Base-by-base conservation (phyloP, 805 yeast genomes). In the Wickerhamomyces bisporus region DNA sequence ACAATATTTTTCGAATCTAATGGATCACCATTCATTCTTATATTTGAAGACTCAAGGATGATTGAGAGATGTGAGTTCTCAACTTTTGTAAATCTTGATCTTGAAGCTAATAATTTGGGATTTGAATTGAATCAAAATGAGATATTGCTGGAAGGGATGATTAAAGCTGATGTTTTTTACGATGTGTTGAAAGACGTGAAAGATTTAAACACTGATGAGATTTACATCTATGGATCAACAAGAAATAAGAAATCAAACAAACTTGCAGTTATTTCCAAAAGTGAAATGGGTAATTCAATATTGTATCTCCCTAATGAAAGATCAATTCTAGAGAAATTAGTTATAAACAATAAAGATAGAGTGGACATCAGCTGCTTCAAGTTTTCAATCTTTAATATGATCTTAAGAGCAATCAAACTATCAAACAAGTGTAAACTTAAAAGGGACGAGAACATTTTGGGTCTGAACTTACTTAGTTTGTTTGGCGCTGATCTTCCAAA, bases 231-330 rank as follows among this genome's bases (percentile, higher is more conserved):
- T 48, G 72, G 70, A 7, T 60, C 65, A 12, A 54, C 61, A 6
- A 48, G 45, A 7, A 52, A 44, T 17, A 40, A 49, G 18, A 46
- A 38, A 15, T 36, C 41, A 1, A 41, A 43, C 14, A 57, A 57
- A 21, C 51, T 61, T 3, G 68, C 69, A 4, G 51, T 87, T 37
- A 72, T 83, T 5, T 81, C 93, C 0, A 71, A 69, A 28, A 85
- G 91, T 10, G 83, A 79, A n/a, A 68, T 85, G 32, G 95, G 95
- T 0, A 66, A 70, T 36, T 78, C 86, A 28, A 79, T 81, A 50
- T 64, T 86, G 16, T 68, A 72, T 9, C 69, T 81, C 33, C 95
- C 95, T 0, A 72, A 70, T 42, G 83, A 75, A 34, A 69, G 71
- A 47, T 64, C 77, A 3, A 73, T 78, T 11, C 56, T 87, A 24